Conservation (phyloP, 371 early-diverging fungal species). For the Mortierella sp. region DNA sequence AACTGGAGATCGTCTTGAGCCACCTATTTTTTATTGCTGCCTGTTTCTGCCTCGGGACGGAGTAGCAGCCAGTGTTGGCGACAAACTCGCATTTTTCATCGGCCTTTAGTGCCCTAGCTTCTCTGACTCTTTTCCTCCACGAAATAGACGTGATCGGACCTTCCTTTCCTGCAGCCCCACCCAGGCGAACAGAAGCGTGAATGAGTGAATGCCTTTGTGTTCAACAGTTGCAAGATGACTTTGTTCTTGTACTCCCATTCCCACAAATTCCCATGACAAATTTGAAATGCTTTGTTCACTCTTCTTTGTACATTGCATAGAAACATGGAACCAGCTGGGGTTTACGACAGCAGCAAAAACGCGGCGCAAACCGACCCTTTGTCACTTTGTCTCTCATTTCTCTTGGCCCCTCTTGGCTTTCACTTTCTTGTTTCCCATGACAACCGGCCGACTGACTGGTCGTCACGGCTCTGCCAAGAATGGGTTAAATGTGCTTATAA, state of each 20-base stretch:
- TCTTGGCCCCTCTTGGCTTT: no score
- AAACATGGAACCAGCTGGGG: neutral
- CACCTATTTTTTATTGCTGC: no score
- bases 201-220: no score
- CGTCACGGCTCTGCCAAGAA: no score
- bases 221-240: neutral
- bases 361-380: neutral
- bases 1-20: neutral
- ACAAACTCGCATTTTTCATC: neutral
- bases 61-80: neutral
- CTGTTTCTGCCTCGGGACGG: slow-evolving; percentile 12
- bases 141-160: neutral
- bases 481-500: no score
- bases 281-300: neutral
- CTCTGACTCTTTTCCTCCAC: neutral
- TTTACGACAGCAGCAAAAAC: neutral
- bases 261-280: slow-evolving; percentile 3
- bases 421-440: no score
- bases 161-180: neutral
- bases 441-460: no score
- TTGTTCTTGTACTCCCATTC: neutral
- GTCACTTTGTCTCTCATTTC: no score
- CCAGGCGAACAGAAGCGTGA: no score
- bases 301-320: neutral
- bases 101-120: neutral